Base-by-base conservation (phyloP, 495 filamentous ascomycete genomes). In the Xylaria scruposa region DNA sequence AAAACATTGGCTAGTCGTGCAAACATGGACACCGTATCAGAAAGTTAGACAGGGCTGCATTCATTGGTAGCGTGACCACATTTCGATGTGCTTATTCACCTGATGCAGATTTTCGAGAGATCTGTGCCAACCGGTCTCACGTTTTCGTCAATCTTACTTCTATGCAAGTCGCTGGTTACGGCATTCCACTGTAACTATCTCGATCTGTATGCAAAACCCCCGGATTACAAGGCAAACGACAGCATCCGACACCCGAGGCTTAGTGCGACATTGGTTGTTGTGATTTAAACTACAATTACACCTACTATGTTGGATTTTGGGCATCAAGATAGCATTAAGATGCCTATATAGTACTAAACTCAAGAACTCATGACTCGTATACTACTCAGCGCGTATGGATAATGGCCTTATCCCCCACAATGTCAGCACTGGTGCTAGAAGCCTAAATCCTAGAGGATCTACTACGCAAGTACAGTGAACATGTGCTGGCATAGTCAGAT, bases 361-460 rank as follows among this genome's bases (percentile, higher is more conserved):
- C 33, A n/a, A 54, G 49, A 33, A 36, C n/a, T 42, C 49, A 56
- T 67, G 44, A 67, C 29, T n/a, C 17, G 46, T 67, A 21, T 51
- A 31, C 13, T 5, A 56, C 56, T 49, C 19, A 29, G 3, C 12
- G 49, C 33, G 49, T 56, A 26, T 42, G 49, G 36, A 54, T 29
- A 21, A 67, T 67, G 49, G 65, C 49, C 44, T 24, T 44, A 56
- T 42, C 65, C 65, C 64, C 65, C 65, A 36, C 65, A 67, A 40
- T 31, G 49, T 56, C 49, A 67, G 64, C 64, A 47, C 64, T 67
- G 64, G n/a, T 26, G 53, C 33, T 12, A 67, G 49, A 54, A 36
- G 38, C 9, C 67, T 46, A 40, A 68, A 68, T 68, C 67, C 67
- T 68, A 24, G 67, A 58, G 67, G 67, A 68, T 59, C 24, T 58